Percentiles rank a stretch among this genome's conserved stretches.
Conservation (phyloP, 2,329 filamentous ascomycete species). For the Dryadomyces quercus-mongolicae region DNA sequence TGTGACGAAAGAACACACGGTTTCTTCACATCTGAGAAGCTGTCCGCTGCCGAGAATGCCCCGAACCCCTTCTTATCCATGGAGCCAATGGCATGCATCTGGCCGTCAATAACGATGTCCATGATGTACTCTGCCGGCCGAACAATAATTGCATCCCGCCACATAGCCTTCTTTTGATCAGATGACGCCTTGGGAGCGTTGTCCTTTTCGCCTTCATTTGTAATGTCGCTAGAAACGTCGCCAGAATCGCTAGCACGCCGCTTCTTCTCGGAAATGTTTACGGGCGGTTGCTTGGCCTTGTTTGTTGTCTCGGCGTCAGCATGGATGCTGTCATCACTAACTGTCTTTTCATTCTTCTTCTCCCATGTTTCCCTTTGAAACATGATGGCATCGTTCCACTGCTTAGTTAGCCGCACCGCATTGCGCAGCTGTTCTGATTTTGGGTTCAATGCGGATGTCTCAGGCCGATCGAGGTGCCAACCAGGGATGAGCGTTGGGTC, state of each 20-base stretch:
- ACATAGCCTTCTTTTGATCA: not conserved
- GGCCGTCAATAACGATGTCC: conserved; percentile 24
- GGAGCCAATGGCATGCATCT: conserved; percentile 17
- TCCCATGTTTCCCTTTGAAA: conserved; percentile 31
- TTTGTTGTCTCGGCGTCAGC: not conserved
- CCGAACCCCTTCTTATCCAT: conserved; percentile 32
- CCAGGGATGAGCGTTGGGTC: conserved; percentile 43
- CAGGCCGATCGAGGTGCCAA: conserved; percentile 31
- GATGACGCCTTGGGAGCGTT: not conserved
- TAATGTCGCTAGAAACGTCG: not conserved
- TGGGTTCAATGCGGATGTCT: conserved; percentile 31
- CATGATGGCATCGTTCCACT: conserved; percentile 37
- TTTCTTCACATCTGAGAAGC: conserved; percentile 29
- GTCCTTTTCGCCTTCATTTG: not conserved
- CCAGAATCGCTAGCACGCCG: not conserved
- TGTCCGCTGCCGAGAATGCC: conserved; percentile 18
- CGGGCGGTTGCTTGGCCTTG: not conserved
- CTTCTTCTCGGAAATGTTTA: not conserved
- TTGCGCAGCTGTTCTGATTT: conserved; percentile 41
- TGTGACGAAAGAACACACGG: conserved; percentile 23
- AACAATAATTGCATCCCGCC: conserved; percentile 8
- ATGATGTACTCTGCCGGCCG: conserved; percentile 28
- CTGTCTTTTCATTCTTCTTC: conserved; percentile 14
- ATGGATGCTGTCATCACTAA: not conserved
- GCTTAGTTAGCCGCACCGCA: conserved; percentile 33